Conservation (phyloP, 345 rosid genomes). For the Populus euphratica region DNA sequence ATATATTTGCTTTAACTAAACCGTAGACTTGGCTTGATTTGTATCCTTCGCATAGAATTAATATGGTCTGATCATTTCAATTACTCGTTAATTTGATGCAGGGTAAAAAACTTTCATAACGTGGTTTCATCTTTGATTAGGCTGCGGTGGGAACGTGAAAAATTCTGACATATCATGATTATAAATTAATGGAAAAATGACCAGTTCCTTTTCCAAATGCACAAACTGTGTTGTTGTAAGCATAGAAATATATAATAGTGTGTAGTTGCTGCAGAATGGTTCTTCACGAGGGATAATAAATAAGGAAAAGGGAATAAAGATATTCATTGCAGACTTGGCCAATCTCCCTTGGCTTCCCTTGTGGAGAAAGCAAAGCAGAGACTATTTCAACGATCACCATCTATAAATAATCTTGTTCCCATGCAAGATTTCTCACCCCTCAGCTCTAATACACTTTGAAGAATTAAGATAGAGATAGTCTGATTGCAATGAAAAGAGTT, state of each 20-base stretch:
- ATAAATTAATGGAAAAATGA: neutral
- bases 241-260: neutral
- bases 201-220: neutral
- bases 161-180: too few relatives aligned
- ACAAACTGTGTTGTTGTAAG: neutral
- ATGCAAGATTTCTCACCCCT: neutral
- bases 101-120: too few relatives aligned
- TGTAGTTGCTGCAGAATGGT: neutral
- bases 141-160: too few relatives aligned
- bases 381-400: neutral
- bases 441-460: neutral
- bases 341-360: neutral
- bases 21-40: too few relatives aligned
- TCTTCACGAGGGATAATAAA: neutral
- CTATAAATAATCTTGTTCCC: constrained; percentile 5
- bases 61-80: too few relatives aligned
- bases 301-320: too few relatives aligned
- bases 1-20: too few relatives aligned
- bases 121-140: too few relatives aligned
- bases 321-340: neutral
- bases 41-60: too few relatives aligned
- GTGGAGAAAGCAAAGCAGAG: neutral
- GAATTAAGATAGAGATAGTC: neutral
- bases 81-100: too few relatives aligned
- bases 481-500: neutral